Evolutionary conservation across 225 moss, liverwort and hornwort species (phyloP), one percentile per base, ranked within the genome.

Genomic region (Marchantia paleacea): DNA sequence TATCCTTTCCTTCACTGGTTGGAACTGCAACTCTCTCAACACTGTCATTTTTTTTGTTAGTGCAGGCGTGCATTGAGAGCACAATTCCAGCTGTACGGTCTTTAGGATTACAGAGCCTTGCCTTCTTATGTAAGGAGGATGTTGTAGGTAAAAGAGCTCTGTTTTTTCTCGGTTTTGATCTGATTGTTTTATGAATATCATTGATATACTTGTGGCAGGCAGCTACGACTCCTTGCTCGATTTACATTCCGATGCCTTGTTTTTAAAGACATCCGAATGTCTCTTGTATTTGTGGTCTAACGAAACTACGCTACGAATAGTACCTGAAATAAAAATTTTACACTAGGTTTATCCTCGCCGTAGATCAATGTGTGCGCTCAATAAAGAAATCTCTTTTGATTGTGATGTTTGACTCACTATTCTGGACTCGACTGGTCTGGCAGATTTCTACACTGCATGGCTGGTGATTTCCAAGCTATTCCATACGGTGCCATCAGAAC

Each of bases 381-480:
- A 50, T 12, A 51, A 19, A 20, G 11, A 52, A 72, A 18, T 24
- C n/a, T 5, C 0, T 24, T 8, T 62, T 18, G 3, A 39, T 39
- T 39, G 39, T 39, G 2, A 39, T 39, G 39, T 39, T 39, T 39
- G 39, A 39, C 39, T 39, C 39, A 39, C 22, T 22, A n/a, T 8
- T 69, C 29, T 39, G 19, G 22, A 30, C 26, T 60, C 28, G 19
- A 58, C 16, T 20, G 55, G 75, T 22, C 8, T 31, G 64, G 25
- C 81, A 85, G 88, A 88, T 84, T 88, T 88, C 72, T 88, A 88
- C 39, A 88, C 88, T 28, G 88, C 88, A 52, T 88, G 88, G 88
- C 80, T 79, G 63, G 86, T 88, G 30, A 81, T 88, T 74, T 82
- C 86, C 50, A 88, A 88, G 29, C 28, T n/a, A 2, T 80, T 86